A percentile compares a stretch with the other conserved stretches of the same genome.
These are phyloP conservation scores for Tephrocybe rancida DNA, from an alignment of 768 basidiomycete species.

Conservation along the genomic window DNA sequence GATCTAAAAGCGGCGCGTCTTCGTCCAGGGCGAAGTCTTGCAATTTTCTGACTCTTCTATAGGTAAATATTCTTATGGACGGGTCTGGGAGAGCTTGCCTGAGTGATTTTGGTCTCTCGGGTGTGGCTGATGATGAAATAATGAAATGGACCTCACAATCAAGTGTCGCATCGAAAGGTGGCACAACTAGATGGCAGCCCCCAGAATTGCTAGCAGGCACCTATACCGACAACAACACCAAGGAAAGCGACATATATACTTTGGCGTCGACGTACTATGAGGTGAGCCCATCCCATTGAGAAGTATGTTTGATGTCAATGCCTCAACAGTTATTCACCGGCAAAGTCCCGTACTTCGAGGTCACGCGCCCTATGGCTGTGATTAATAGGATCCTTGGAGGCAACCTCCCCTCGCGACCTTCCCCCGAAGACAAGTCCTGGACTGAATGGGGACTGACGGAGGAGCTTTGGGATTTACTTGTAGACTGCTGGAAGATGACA, in stretches of 20 bases:
- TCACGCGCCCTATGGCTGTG: too few species aligned
- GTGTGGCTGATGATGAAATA: constrained; percentile 21
- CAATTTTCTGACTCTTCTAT: background rate
- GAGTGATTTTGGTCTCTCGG: constrained; percentile 30
- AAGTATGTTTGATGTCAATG: background rate
- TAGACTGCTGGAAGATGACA: too few species aligned
- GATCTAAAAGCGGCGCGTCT: constrained; percentile 28
- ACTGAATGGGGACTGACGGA: too few species aligned
- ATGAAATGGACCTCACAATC: constrained; percentile 16
- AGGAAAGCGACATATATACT: constrained; percentile 29
- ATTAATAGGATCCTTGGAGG: too few species aligned
- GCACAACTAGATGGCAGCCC: constrained; percentile 28
- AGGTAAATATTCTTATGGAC: constrained; percentile 28
- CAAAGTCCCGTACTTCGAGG: too few species aligned
- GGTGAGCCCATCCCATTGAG: constrained; percentile 12
- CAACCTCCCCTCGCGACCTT: too few species aligned
- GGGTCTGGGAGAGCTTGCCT: constrained; percentile 24
- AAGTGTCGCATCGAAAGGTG: constrained; percentile 15
- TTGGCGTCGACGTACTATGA: constrained; percentile 30
- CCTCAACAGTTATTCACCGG: too few species aligned
- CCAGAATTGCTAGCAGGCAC: constrained; percentile 26
- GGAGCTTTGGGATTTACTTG: too few species aligned
- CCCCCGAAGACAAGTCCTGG: too few species aligned
- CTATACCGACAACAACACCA: constrained; percentile 12
- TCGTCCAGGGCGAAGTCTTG: background rate